Conservation (phyloP, 441 rosid genomes). For the Pelargonium cotyledonis region DNA sequence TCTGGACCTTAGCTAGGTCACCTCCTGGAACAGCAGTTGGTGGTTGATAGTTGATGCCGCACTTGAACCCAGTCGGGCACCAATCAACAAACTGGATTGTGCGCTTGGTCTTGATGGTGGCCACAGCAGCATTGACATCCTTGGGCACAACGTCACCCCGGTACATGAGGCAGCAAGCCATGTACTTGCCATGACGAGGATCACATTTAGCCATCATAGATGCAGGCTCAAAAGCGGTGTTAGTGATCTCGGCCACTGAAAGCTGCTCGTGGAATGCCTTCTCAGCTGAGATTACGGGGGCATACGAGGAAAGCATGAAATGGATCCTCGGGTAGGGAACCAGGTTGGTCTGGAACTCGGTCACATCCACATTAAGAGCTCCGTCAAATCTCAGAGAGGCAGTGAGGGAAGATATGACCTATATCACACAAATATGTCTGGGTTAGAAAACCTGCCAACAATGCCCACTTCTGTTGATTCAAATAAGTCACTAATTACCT, state of each 20-base stretch:
- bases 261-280: slow-evolving; percentile 32
- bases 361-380: slow-evolving; percentile 70
- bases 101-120: slow-evolving; percentile 66
- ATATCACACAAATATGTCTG: no score
- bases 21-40: slow-evolving; percentile 77
- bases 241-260: slow-evolving; percentile 70
- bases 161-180: slow-evolving; percentile 80
- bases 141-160: slow-evolving; percentile 76
- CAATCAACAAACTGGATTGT: slow-evolving; percentile 77
- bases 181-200: slow-evolving; percentile 33
- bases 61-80: slow-evolving; percentile 89
- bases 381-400: slow-evolving; percentile 75
- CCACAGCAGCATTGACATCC: slow-evolving; percentile 72
- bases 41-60: slow-evolving; percentile 82
- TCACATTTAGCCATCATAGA: slow-evolving; percentile 69
- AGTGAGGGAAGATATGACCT: slow-evolving; percentile 64
- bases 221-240: slow-evolving; percentile 64
- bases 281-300: slow-evolving; percentile 63
- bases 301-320: slow-evolving; percentile 81
- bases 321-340: slow-evolving; percentile 83
- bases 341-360: slow-evolving; percentile 76
- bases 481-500: no score
- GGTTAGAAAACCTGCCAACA: no score
- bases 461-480: no score
- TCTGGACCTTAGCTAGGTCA: slow-evolving; percentile 26